Evolutionary conservation across 345 rosid genomes (phyloP), one percentile per base, ranked within the genome.

Genomic region (Angophora floribunda): DNA sequence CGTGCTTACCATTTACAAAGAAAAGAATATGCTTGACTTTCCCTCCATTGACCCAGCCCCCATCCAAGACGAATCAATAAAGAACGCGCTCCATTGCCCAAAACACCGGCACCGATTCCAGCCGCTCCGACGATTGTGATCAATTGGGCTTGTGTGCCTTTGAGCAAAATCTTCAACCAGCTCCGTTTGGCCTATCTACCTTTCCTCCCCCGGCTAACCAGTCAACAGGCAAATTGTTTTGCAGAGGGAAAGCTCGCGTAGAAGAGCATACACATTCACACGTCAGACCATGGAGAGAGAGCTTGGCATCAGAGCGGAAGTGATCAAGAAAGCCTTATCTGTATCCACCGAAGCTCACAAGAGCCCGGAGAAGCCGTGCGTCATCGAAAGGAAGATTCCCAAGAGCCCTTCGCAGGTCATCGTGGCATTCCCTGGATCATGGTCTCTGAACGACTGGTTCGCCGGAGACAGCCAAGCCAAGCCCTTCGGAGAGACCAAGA

Each of bases 361-460:
- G 63, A 41, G 51, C 7, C 85, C 93, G 2, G 91, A 50, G 21
- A 89, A 90, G 88, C 92, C 28, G 6, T 93, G 52, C 75, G 44
- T 86, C 57, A 88, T 24, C 7, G 87, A 92, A 70, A 86, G 89
- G 87, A 85, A 36, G 47, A 44, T 75, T 44, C 45, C 49, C 47
- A 36, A 6, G 21, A 28, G 86, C 28, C 90, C 88, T 15, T 36
- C 91, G 2, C 92, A 86, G 8, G 89, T 93, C 52, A 55, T 91
- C 11, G 89, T 96, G 88, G 89, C 93, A 88, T 95, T 96, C 90
- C 91, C 91, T 50, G 95, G 95, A 44, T 91, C 87, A 85, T 96
- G 94, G 93, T 89, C 89, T 32, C 80, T 28, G 26, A 30, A 45
- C 22, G 91, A 93, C 45, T 96, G 93, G 96, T 89, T 89, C 52